phyloP scores from a whole-genome alignment of 2,329 filamentous ascomycete genomes.

The Bipolaris sorokiniana region DNA sequence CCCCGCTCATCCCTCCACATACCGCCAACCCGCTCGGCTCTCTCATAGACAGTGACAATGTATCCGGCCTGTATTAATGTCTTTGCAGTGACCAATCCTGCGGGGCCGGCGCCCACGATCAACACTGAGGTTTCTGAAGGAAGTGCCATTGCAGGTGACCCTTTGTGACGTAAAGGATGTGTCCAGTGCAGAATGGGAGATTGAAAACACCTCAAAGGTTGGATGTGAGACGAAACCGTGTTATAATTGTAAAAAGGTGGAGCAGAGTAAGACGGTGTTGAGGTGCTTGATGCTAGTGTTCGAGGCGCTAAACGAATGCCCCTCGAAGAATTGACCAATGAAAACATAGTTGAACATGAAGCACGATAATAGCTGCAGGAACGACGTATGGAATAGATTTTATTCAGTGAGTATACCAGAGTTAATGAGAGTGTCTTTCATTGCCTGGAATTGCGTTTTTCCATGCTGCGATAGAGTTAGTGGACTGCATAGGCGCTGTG shows the following conservation, averaged over 20 bases:
- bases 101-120: conserved; percentile 54
- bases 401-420: conserved; percentile 38
- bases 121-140: conserved; percentile 44
- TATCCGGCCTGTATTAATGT: conserved; percentile 67
- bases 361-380: conserved; percentile 5
- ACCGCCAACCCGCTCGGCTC: conserved; percentile 70
- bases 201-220: neutral
- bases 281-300: conserved; percentile 6
- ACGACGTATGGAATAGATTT: conserved; percentile 5
- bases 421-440: conserved; percentile 50
- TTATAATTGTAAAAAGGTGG: neutral
- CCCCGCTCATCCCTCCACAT: conserved; percentile 69
- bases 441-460: conserved; percentile 58
- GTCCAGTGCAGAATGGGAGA: neutral
- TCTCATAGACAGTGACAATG: conserved; percentile 77
- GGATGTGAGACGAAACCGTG: neutral
- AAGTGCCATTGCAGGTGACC: neutral
- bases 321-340: conserved; percentile 23
- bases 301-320: conserved; percentile 21
- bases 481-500: neutral
- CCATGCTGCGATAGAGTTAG: conserved; percentile 45
- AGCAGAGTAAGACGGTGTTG: conserved; percentile 1
- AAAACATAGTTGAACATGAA: neutral
- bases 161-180: neutral
- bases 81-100: conserved; percentile 62